Evolutionary conservation across 202 grass and related monocot species (phyloP).

Genomic region (Setaria italica): DNA sequence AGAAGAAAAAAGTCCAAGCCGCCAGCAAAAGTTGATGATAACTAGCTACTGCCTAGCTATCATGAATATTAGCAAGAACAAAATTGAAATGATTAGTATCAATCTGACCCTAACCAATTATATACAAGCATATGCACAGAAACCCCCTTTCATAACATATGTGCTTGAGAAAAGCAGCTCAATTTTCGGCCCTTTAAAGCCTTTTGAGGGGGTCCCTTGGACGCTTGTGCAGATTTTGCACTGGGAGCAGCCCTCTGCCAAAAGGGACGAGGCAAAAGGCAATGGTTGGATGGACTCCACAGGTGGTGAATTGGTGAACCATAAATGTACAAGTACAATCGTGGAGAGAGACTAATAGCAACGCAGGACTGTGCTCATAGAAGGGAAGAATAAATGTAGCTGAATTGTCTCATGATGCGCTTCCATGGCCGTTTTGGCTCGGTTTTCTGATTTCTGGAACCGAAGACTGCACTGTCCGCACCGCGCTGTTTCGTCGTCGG

Average conservation of each 20-base stretch:
- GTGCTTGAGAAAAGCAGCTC: background rate
- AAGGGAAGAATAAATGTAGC: slow-evolving; percentile 42
- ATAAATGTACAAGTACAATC: slow-evolving; percentile 42
- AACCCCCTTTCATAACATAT: background rate
- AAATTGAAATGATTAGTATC: background rate
- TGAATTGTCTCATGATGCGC: slow-evolving; percentile 52
- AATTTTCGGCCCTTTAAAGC: background rate
- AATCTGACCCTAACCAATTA: background rate
- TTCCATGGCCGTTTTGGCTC: slow-evolving; percentile 21
- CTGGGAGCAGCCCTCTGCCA: background rate
- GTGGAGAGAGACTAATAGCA: background rate
- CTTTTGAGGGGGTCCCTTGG: background rate
- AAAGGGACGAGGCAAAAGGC: slow-evolving; percentile 26
- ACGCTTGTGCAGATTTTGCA: slow-evolving; percentile 6
- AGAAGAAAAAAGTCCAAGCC: background rate
- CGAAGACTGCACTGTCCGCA: slow-evolving; percentile 28
- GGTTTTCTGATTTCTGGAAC: slow-evolving; percentile 47
- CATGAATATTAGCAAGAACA: background rate
- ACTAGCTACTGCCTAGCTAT: background rate
- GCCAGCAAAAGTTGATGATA: background rate
- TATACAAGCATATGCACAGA: background rate
- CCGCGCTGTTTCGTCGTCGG: background rate
- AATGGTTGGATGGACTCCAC: background rate
- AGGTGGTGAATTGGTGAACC: slow-evolving; percentile 13
- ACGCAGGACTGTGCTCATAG: background rate